phyloP scores from a whole-genome alignment of 495 filamentous ascomycete genomes.

The Aspergillus sclerotioniger region DNA sequence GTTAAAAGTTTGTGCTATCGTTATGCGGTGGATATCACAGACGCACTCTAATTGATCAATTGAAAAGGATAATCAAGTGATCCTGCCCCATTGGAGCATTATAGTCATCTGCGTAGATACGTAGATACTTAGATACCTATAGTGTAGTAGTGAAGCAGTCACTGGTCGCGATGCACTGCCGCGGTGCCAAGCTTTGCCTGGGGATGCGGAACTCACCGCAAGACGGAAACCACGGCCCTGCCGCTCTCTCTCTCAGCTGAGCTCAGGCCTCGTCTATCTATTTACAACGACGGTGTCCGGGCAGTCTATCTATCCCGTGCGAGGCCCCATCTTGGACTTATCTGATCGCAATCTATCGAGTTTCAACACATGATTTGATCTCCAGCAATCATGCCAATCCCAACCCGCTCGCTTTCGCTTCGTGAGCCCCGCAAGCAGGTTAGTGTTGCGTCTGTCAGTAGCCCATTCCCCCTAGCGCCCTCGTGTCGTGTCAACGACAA shows the following conservation, averaged over 20 bases:
- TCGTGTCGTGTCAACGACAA: not conserved
- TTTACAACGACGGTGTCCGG: not conserved
- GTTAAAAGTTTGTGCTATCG: conserved; percentile 15
- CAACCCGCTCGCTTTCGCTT: conserved; percentile 38
- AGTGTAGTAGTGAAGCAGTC: not conserved
- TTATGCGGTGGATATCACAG: conserved; percentile 13
- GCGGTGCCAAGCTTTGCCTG: not conserved
- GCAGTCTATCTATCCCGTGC: not conserved
- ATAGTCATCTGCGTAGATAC: too few relatives aligned
- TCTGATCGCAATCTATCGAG: not conserved
- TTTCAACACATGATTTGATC: conserved; percentile 7
- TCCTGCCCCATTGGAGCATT: not conserved
- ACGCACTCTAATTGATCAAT: conserved; percentile 7
- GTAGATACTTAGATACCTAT: too few relatives aligned
- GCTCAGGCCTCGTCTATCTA: conserved; percentile 4
- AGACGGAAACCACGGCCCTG: not conserved
- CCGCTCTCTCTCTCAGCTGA: conserved; percentile 1
- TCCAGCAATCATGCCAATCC: conserved; percentile 38
- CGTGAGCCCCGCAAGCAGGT: conserved; percentile 42
- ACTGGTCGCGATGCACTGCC: not conserved
- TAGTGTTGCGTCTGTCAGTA: conserved; percentile 16
- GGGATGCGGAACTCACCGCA: conserved; percentile 2
- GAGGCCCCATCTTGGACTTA: not conserved
- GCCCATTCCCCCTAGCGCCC: conserved; percentile 8
- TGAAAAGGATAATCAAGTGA: conserved; percentile 13